Percentiles rank a stretch among this genome's conserved stretches.
These are phyloP conservation scores for Pythium myriotylum DNA, from an alignment of 352 stramenopile species.

Conservation along the genomic window DNA sequence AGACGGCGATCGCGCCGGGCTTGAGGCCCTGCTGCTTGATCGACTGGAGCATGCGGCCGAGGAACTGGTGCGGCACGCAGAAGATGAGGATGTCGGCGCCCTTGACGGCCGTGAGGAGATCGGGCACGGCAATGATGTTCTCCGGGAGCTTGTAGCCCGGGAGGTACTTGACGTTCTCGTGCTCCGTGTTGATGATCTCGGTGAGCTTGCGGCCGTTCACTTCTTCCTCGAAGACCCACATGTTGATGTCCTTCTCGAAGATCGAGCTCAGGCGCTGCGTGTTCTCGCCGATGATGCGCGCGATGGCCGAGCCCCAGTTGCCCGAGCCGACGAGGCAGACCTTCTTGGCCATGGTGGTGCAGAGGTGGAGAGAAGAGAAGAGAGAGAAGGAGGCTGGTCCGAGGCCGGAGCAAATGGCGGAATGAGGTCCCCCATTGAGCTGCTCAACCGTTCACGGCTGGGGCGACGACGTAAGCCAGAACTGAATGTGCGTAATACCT, in stretches of 20 bases:
- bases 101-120: conserved; percentile 89
- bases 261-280: conserved; percentile 47
- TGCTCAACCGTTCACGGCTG: conserved; percentile 1
- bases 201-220: conserved; percentile 90
- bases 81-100: conserved; percentile 95
- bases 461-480: conserved; percentile 16
- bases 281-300: conserved; percentile 84
- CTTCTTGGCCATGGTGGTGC: conserved; percentile 50
- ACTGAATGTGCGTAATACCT: neutral
- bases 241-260: conserved; percentile 93
- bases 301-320: conserved; percentile 85
- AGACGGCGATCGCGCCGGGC: conserved; percentile 75
- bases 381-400: neutral
- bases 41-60: conserved; percentile 87
- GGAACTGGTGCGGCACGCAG: conserved; percentile 96
- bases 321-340: conserved; percentile 80
- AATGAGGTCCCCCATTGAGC: neutral
- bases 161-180: conserved; percentile 97
- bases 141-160: conserved; percentile 90
- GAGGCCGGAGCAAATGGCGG: conserved; percentile 4
- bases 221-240: conserved; percentile 97
- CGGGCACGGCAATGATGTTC: conserved; percentile 93
- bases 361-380: conserved; percentile 3
- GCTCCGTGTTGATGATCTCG: conserved; percentile 95
- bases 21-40: conserved; percentile 85